Conservation (phyloP, 306 rosid species). For the Glycine latifolia region DNA sequence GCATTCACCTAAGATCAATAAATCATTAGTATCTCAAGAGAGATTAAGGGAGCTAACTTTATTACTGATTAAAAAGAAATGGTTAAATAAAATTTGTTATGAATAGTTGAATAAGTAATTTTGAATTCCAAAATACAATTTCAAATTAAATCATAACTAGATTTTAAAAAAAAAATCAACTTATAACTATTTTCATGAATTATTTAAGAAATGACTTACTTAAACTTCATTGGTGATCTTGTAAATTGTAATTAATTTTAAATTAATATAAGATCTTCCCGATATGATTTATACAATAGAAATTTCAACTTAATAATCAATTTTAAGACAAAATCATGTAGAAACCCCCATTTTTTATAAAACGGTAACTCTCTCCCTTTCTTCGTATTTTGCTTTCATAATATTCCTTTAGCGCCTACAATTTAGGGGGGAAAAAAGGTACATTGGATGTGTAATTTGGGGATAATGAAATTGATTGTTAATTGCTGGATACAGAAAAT, state of each 20-base stretch:
- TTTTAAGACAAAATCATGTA: not conserved
- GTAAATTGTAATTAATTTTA: not conserved
- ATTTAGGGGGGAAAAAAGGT: not conserved
- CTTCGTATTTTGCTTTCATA: not conserved
- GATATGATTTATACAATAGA: no score
- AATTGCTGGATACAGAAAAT: not conserved
- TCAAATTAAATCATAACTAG: not conserved
- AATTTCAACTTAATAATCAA: no score
- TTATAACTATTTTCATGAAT: not conserved
- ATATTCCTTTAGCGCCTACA: not conserved
- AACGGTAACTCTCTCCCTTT: slow-evolving; percentile 29
- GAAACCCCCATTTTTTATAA: not conserved
- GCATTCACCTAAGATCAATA: no score
- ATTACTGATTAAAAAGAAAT: not conserved
- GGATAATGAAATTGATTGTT: slow-evolving; percentile 1
- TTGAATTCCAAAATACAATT: not conserved
- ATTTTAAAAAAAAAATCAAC: not conserved
- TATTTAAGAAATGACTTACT: not conserved
- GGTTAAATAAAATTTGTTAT: not conserved
- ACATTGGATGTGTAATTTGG: not conserved
- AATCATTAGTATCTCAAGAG: not conserved
- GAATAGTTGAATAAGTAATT: not conserved
- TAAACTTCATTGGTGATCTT: not conserved
- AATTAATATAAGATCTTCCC: no score
- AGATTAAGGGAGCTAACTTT: not conserved